Evolutionary conservation across 2,329 filamentous ascomycete genomes (phyloP), one percentile per base, ranked within the genome.

Genomic region (Fusarium beomiforme): DNA sequence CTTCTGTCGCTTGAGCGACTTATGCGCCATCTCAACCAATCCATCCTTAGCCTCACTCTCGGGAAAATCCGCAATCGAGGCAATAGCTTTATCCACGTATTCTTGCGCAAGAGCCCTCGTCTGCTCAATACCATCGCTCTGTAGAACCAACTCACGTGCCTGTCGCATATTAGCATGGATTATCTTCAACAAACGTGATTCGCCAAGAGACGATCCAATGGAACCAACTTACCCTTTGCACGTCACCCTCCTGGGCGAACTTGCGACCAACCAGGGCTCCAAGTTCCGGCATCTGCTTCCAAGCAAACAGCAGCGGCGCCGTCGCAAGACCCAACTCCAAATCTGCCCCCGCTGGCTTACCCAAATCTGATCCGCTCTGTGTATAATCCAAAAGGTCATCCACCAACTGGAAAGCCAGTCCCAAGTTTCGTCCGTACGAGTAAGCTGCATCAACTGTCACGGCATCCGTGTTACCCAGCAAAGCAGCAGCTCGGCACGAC

Each of bases 371-470:
- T 43, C 91, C 94, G 59, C 89, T 94, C 68, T 94, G 89, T 0
- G 96, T 98, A 81, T 98, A 99, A 81, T 99, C 96, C 76, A 99
- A 86, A 92, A 99, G 93, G 79, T 99, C 96, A 79, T 99, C 96
- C 19, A 99, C 95, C 13, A 99, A 87, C 85, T 99, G 96, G 83
- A 99, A 99, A 3, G 96, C 96, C 59, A 99, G 83, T 2, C 96
- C 96, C 49, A 99, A 81, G 76, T 99, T 98, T 82, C 94, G 94
- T 56, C 96, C 96, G 78, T 98, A 99, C 19, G 88, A 82, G 79
- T 99, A 99, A 4, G 95, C 93, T 13, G 94, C 93, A 73, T 99
- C 95, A 4, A 98, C 93, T 3, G 96, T 94, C 67, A 91, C 88
- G 1, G 87, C 86, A 36, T 94, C 88, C 36, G 91, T 89, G 17